Conservation (phyloP, 2,329 filamentous ascomycete genomes). For the Fusarium sp. region DNA sequence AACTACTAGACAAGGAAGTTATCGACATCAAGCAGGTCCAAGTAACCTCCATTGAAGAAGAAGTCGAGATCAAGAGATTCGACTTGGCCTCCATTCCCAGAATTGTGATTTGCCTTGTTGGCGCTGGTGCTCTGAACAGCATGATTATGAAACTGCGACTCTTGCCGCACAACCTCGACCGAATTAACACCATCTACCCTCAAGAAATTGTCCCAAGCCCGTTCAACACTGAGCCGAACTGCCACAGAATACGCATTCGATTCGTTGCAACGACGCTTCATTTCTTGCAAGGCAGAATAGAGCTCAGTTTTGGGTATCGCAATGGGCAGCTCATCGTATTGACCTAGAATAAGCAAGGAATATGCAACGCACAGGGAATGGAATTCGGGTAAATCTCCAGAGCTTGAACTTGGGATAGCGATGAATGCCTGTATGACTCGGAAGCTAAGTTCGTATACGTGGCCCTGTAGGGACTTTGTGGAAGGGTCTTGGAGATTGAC, state of each 20-base stretch:
- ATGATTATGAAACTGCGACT: background rate
- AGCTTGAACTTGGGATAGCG: constrained; percentile 8
- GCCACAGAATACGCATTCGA: constrained; percentile 11
- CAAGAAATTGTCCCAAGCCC: constrained; percentile 14
- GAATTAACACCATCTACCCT: background rate
- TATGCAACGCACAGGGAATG: constrained; percentile 21
- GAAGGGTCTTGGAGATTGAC: constrained; percentile 1
- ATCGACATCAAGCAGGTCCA: constrained; percentile 17
- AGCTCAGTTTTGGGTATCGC: background rate
- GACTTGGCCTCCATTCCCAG: background rate
- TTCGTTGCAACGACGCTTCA: constrained; percentile 12
- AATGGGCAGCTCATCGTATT: constrained; percentile 11
- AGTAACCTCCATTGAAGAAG: constrained; percentile 24
- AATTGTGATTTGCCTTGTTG: background rate
- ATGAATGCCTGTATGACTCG: constrained; percentile 19
- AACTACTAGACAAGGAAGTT: constrained; percentile 1
- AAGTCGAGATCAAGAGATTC: constrained; percentile 18
- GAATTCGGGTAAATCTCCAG: constrained; percentile 20
- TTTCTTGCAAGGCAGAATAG: background rate
- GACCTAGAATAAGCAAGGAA: constrained; percentile 19
- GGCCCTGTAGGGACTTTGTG: constrained; percentile 3
- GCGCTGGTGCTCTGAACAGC: background rate
- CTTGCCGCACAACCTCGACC: background rate
- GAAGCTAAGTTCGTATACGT: constrained; percentile 14
- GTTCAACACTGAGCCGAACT: constrained; percentile 22